These are phyloP conservation scores for Aspergillus quadricinctus DNA, from an alignment of 2,329 filamentous ascomycete genomes.

Conservation along the genomic window DNA sequence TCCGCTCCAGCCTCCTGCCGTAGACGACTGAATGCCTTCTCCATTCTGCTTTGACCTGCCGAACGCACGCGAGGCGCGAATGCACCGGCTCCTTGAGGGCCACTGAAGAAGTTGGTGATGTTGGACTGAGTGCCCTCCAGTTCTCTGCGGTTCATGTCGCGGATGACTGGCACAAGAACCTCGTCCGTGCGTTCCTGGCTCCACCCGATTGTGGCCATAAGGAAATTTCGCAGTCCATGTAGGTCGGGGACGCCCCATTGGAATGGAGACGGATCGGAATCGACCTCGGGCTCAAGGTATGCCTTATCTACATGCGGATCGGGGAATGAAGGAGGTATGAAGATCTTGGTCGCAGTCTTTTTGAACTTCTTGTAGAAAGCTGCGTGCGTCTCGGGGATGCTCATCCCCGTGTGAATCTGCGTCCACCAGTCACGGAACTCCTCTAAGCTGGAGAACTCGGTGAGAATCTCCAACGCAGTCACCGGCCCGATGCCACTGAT, in stretches of 20 bases:
- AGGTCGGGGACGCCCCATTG: slow-evolving; percentile 96
- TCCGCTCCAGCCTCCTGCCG: slow-evolving; percentile 49
- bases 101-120: slow-evolving; percentile 88
- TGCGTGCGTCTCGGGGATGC: slow-evolving; percentile 52
- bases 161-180: slow-evolving; percentile 88
- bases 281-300: slow-evolving; percentile 83
- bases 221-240: slow-evolving; percentile 73
- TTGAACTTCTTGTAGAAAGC: slow-evolving; percentile 82
- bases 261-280: slow-evolving; percentile 70
- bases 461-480: slow-evolving; percentile 88
- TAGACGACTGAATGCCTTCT: slow-evolving; percentile 66
- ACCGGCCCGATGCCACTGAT: slow-evolving; percentile 88
- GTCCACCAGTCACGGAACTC: slow-evolving; percentile 86
- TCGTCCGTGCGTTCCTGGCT: slow-evolving; percentile 87
- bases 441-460: slow-evolving; percentile 73
- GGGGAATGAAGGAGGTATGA: slow-evolving; percentile 77
- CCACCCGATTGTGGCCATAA: slow-evolving; percentile 94
- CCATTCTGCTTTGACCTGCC: slow-evolving; percentile 67
- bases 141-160: slow-evolving; percentile 87
- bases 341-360: slow-evolving; percentile 77
- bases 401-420: slow-evolving; percentile 67
- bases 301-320: slow-evolving; percentile 73
- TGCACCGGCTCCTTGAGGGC: slow-evolving; percentile 52
- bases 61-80: slow-evolving; percentile 66
- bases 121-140: slow-evolving; percentile 92